Evolutionary conservation across 495 filamentous ascomycete genomes (phyloP), one percentile per base, ranked within the genome.

Genomic region (Podospora bellae-mahoneyi): DNA sequence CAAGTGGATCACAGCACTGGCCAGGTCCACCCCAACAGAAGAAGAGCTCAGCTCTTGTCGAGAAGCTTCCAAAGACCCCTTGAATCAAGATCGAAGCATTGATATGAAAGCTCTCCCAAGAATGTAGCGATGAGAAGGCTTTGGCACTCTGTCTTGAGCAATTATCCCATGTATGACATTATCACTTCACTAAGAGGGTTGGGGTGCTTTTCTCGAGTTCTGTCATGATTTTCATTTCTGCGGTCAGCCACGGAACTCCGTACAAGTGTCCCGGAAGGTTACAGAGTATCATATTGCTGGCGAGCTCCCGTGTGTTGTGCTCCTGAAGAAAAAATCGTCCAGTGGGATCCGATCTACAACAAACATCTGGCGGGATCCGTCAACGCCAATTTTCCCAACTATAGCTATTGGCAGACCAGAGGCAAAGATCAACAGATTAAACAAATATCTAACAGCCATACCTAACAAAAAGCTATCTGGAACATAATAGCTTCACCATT

Each of bases 281-380:
- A 48, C 39, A 48, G 39, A 48, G 39, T 48, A 13, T 48, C 39
- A 13, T 13, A 48, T 48, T 48, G 39, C 13, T 48, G 9, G 39
- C 13, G 10, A 48, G 39, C 39, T 48, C 39, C 39, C 39, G 39
- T 48, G 39, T 48, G 39, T 48, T 48, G 39, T 48, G 39, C 15
- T 48, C 39, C 39, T 48, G 57, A 60, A 64, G 62, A 67, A 67
- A 48, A 67, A 54, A 64, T 58, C 44, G 13, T 48, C 15, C 9
- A 48, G 2, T 13, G 39, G 39, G 39, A 10, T 48, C 39, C 15
- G 39, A 48, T 13, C 2, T 48, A 10, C 13, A 9, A 6, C 34
- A 39, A 39, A 7, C 30, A 32, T 32, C 30, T 32, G 30, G 30
- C 39, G 2, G 9, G 15, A 16, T 48, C 39, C 39, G 39, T 13